phyloP scores from a whole-genome alignment of 2,329 filamentous ascomycete genomes.

The Cadophora sp. region DNA sequence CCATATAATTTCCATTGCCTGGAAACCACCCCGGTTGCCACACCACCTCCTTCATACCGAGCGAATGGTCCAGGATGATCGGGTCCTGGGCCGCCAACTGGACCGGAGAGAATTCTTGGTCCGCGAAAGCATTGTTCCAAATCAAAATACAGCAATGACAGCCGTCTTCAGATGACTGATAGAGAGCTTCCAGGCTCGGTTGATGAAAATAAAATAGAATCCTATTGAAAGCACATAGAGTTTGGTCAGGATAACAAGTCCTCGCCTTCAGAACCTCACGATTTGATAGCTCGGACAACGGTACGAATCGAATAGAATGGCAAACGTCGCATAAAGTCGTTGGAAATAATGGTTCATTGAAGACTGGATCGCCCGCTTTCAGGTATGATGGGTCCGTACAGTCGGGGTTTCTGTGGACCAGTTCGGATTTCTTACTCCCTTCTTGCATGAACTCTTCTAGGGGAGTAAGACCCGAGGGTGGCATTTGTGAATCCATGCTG shows the following conservation, averaged over 20 bases:
- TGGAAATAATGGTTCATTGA: slow-evolving; percentile 5
- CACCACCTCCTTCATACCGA: neutral
- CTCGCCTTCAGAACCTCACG: neutral
- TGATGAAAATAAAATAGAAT: slow-evolving; percentile 7
- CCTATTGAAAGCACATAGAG: neutral
- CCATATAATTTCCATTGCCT: slow-evolving; percentile 6
- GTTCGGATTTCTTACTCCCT: neutral
- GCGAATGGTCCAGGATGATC: slow-evolving; percentile 5
- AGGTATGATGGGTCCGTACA: neutral
- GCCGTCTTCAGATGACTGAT: neutral
- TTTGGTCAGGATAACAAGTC: neutral
- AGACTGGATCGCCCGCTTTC: neutral
- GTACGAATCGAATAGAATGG: neutral
- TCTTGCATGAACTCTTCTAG: neutral
- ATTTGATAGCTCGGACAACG: neutral
- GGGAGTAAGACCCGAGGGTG: neutral
- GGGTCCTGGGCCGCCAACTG: neutral
- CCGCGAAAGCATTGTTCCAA: neutral
- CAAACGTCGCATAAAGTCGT: neutral
- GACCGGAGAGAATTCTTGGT: neutral
- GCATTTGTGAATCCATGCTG: neutral
- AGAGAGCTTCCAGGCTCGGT: slow-evolving; percentile 4
- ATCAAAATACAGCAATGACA: slow-evolving; percentile 4
- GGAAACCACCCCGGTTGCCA: neutral
- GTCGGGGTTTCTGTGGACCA: neutral